These are phyloP conservation scores for Leptodontidium sp. DNA, from an alignment of 2,329 filamentous ascomycete species.

Conservation along the genomic window DNA sequence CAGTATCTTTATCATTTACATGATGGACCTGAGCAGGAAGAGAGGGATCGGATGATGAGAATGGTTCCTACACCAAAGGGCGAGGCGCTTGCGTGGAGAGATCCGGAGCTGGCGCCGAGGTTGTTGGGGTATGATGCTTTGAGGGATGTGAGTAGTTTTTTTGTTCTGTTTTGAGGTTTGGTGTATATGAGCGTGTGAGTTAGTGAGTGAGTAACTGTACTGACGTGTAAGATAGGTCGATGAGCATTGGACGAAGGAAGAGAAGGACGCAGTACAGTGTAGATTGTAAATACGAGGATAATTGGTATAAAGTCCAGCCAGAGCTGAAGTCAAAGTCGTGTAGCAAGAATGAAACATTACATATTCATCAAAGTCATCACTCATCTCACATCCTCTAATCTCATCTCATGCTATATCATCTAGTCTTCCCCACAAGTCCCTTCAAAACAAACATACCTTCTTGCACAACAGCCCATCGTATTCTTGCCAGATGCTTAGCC, in stretches of 20 bases:
- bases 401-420: background rate
- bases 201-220: too few relatives aligned
- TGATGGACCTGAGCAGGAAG: conserved; percentile 64
- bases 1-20: conserved; percentile 65
- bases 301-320: background rate
- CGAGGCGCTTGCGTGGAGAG: conserved; percentile 52
- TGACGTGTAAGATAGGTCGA: conserved; percentile 39
- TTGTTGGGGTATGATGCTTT: conserved; percentile 52
- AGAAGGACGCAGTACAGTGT: conserved; percentile 46
- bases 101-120: conserved; percentile 50
- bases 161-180: too few relatives aligned
- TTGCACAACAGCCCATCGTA: conserved; percentile 69
- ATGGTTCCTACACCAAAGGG: conserved; percentile 48
- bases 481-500: conserved; percentile 61
- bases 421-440: conserved; percentile 43
- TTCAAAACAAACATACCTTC: conserved; percentile 65
- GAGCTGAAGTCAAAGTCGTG: too few relatives aligned
- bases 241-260: conserved; percentile 17
- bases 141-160: conserved; percentile 45
- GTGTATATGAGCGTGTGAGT: too few relatives aligned
- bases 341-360: background rate
- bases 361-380: background rate
- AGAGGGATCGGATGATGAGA: conserved; percentile 58
- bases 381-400: background rate
- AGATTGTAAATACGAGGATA: background rate